These are phyloP conservation scores for Kodamaea sp. DNA, from an alignment of 1,139 yeast genomes.

Conservation along the genomic window DNA sequence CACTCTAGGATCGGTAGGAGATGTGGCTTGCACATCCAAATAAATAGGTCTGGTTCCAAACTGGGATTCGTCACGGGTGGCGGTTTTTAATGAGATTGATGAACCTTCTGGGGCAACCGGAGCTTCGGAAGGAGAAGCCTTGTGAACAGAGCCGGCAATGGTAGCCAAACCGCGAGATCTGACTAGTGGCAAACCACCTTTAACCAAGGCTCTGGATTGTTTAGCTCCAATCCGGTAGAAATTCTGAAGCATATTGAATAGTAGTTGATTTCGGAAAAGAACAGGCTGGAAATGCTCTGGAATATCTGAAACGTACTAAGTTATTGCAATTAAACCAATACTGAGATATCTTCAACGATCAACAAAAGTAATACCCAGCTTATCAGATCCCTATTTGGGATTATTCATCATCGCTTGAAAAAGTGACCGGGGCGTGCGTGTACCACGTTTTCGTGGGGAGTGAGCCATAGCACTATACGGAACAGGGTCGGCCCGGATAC, in stretches of 20 bases:
- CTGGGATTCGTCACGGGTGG: constrained; percentile 44
- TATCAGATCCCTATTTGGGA: too few species aligned
- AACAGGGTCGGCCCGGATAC: not conserved
- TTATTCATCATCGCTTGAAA: constrained; percentile 7
- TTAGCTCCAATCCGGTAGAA: not conserved
- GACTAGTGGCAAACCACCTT: not conserved
- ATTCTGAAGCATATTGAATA: not conserved
- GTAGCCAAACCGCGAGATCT: constrained; percentile 12
- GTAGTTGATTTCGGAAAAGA: not conserved
- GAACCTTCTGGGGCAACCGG: constrained; percentile 44
- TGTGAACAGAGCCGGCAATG: constrained; percentile 21
- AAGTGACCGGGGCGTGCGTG: constrained; percentile 6
- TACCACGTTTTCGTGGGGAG: not conserved
- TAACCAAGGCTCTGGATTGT: not conserved
- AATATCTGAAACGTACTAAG: too few species aligned
- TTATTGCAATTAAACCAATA: too few species aligned
- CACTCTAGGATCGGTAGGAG: constrained; percentile 97
- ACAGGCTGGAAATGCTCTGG: too few species aligned
- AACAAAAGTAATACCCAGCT: too few species aligned
- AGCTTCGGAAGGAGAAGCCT: constrained; percentile 19
- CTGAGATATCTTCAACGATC: too few species aligned
- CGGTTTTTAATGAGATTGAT: constrained; percentile 41
- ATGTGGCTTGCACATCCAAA: constrained; percentile 95
- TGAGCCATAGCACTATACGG: not conserved
- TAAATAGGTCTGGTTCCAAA: constrained; percentile 84